Base-by-base conservation (phyloP, 2,329 filamentous ascomycete species). In the Neurospora sp. region DNA sequence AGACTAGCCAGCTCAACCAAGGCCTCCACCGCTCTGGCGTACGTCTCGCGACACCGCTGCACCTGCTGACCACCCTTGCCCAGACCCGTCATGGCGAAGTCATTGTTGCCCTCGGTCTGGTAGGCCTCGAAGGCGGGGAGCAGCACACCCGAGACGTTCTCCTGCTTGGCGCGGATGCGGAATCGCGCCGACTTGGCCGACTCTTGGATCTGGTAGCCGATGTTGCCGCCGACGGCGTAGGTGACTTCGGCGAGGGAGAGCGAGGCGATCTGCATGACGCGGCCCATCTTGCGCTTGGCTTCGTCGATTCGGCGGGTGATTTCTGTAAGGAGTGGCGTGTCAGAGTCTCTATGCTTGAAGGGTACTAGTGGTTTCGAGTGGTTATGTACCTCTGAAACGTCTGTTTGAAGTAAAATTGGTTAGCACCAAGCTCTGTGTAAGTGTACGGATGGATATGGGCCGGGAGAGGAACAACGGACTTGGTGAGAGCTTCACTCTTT, bases 31-130 rank as follows among this genome's bases (percentile, higher is more conserved):
- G 96, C 96, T 72, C 96, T 86, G 17, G 93, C 92, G 82, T 99
- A 99, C 39, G 96, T 98, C 83, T 99, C 96, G 75, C 96, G 87
- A 80, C 93, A 97, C 77, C 91, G 88, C 82, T 97, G 93, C 37
- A 99, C 94, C 81, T 99, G 96, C 81, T 98, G 96, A 66, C 96
- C 96, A 80, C 96, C 96, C 82, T 97, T 97, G 72, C 96, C 96
- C 72, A 99, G 83, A 74, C 96, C 96, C 1, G 96, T 99, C 82
- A 99, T 86, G 73, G 92, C 93, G 80, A 99, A 99, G 80, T 99
- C 96, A 77, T 96, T 97, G 80, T 92, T 94, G 65, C 91, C 92
- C 77, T 98, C 95, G 12, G 90, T 90, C 33, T 91, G 88, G 78
- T 92, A 97, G 82, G 92, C 94, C 82, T 99, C 96, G 76, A 98